phyloP scores from a whole-genome alignment of 2,329 filamentous ascomycete genomes.

The Calycina marina region DNA sequence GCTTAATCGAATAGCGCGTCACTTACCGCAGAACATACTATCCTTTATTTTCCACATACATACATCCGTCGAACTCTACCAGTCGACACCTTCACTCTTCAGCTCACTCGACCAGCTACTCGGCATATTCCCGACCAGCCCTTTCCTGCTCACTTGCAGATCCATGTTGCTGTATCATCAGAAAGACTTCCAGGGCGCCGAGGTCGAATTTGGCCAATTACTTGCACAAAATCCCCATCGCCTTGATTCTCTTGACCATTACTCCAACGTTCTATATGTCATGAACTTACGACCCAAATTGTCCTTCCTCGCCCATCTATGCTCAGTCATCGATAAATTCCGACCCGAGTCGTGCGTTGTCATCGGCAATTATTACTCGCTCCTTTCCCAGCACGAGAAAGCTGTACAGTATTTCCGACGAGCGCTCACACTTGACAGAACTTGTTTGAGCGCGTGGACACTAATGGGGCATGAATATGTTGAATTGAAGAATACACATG shows the following conservation, averaged over 20 bases:
- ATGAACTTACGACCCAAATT: conserved; percentile 78
- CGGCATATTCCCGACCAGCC: conserved; percentile 70
- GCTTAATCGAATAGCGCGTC: conserved; percentile 56
- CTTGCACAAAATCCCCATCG: conserved; percentile 61
- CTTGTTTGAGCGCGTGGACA: conserved; percentile 91
- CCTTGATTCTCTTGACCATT: conserved; percentile 84
- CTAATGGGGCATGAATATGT: conserved; percentile 98
- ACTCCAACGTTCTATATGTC: conserved; percentile 95
- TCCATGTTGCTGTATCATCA: conserved; percentile 82
- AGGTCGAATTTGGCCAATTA: conserved; percentile 59
- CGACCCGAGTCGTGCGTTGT: conserved; percentile 94
- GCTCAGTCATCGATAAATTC: conserved; percentile 86
- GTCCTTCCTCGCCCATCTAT: conserved; percentile 82
- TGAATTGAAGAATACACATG: conserved; percentile 96
- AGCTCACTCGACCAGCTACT: conserved; percentile 64
- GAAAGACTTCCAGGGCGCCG: conserved; percentile 59
- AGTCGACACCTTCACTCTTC: conserved; percentile 63
- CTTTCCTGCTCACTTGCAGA: conserved; percentile 81
- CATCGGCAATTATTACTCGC: conserved; percentile 91
- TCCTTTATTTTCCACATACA: conserved; percentile 89
- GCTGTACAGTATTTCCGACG: conserved; percentile 96
- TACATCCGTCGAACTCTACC: conserved; percentile 82
- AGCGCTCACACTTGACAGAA: conserved; percentile 76
- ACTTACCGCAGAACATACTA: conserved; percentile 79
- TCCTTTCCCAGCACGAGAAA: conserved; percentile 92